Base-by-base conservation (phyloP, 345 rosid genomes). In the Cardamine resedifolia region DNA sequence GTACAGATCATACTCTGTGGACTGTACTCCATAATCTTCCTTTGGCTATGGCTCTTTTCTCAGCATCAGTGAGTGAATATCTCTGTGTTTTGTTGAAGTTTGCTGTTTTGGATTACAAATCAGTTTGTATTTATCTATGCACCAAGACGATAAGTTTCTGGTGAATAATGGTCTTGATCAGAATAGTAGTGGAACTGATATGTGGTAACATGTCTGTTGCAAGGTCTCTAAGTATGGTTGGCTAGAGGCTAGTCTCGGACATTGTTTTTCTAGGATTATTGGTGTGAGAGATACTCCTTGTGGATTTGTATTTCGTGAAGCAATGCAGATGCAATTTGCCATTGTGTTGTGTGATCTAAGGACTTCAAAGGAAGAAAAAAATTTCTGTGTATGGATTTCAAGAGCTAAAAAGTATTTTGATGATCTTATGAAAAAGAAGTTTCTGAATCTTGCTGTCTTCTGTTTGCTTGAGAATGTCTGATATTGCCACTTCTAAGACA, bases 161-260 rank as follows among this genome's bases (percentile, higher is more conserved):
- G 65, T 65, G 41, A 6, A 24, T 65, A 50, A 39, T 45, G 58
- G 51, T 66, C 57, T 45, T 66, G 60, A 26, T 58, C 67, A 74
- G 78, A 41, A 47, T 66, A 19, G 3, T 20, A 16, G 66, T 38
- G 73, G 20, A 20, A 64, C 21, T 63, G 18, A n/a, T 34, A 12
- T 38, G 57, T 34, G 31, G 57, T 62, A 19, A 28, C 55, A 23
- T 23, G 48, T 7, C 58, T 34, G 59, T 6, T 28, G 56, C 56
- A 74, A 50, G 26, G 53, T 12, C 10, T 38, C 8, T 47, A 15
- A 51, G 65, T 73, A 24, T 26, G 39, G 31, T 65, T 63, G 51
- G 49, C 51, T 45, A 56, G 71, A 73, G 38, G 38, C 38, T 27
- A 62, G 19, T 28, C 41, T n/a, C 36, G 14, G 1, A 19, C 34